Percentiles rank a stretch among this genome's conserved stretches.
Conservation (phyloP, 2,329 filamentous ascomycete species). For the Penicillium sp. region DNA sequence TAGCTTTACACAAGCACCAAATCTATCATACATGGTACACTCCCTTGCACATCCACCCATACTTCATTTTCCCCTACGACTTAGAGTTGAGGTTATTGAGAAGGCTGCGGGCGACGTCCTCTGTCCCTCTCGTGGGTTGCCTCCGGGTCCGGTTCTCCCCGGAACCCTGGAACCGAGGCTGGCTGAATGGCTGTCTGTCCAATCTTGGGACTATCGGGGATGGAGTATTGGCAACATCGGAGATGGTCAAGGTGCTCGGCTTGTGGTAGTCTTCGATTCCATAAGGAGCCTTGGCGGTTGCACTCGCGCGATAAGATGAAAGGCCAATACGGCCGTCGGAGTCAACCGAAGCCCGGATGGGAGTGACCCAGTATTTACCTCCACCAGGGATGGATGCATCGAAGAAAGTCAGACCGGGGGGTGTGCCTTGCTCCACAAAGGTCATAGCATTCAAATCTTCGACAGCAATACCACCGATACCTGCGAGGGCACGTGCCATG, state of each 20-base stretch:
- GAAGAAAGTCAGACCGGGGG: conserved; percentile 44
- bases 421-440: conserved; percentile 34
- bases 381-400: conserved; percentile 50
- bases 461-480: conserved; percentile 44
- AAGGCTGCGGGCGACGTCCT: conserved; percentile 34
- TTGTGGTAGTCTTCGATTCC: conserved; percentile 37
- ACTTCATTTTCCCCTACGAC: conserved; percentile 6
- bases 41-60: conserved; percentile 12
- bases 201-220: conserved; percentile 31
- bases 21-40: conserved; percentile 36
- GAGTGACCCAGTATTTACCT: conserved; percentile 53
- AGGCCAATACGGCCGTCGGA: conserved; percentile 46
- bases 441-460: conserved; percentile 39
- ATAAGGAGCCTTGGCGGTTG: conserved; percentile 36
- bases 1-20: conserved; percentile 31
- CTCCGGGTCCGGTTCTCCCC: background rate
- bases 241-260: conserved; percentile 27
- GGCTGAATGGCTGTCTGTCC: conserved; percentile 23
- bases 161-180: conserved; percentile 18
- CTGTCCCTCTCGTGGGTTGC: conserved; percentile 19
- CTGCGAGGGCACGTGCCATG: conserved; percentile 34
- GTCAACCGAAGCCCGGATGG: conserved; percentile 47
- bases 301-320: conserved; percentile 32
- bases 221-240: conserved; percentile 25
- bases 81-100: conserved; percentile 30